Evolutionary conservation across 495 filamentous ascomycete genomes (phyloP), one percentile per base, ranked within the genome.

Genomic region (Xylaria palmicola): DNA sequence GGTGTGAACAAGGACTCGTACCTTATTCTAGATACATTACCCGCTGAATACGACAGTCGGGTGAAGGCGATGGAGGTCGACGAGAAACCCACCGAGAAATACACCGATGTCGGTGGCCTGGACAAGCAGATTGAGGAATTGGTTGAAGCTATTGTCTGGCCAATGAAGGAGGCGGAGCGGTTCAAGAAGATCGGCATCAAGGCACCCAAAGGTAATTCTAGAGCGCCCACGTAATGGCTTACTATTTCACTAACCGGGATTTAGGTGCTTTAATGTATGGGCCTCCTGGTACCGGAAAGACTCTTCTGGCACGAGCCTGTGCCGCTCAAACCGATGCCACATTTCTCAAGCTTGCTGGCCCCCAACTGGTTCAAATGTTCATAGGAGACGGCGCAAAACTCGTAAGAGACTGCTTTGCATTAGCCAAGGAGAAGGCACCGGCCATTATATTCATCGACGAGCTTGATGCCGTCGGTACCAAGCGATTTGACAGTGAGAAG

Each of bases 171-270:
- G 79, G 92, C 94, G 6, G 95, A 98, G 67, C 84, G 91, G 48
- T 99, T 99, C 79, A 98, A 96, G 85, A 97, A 96, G 83, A 95
- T 99, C 62, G 94, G 94, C 62, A 98, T 99, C 81, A 99, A 99
- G 80, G 92, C 94, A n/a, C 94, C 94, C 7, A 99, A 99, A 76
- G 94, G 94, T 97, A 86, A 59, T 74, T 64, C 19, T 27, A 20
- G 22, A 43, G 41, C 4, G 29, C 34, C 13, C 0, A 47, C 1
- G 39, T 15, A 3, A 26, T 39, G 10, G 0, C 24, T 43, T 13
- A 41, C 36, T 12, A 17, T 47, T 29, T 10, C 43, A n/a, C 47
- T 56, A 40, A 62, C 27, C 1, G 15, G 6, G 17, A 32, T 32
- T 0, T 62, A 97, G 92, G 93, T 77, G 93, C 92, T 62, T 77